A percentile compares a stretch with the other conserved stretches of the same genome.
Conservation (phyloP, 169 alveolate genomes). For the Plasmodium reichenowi region DNA sequence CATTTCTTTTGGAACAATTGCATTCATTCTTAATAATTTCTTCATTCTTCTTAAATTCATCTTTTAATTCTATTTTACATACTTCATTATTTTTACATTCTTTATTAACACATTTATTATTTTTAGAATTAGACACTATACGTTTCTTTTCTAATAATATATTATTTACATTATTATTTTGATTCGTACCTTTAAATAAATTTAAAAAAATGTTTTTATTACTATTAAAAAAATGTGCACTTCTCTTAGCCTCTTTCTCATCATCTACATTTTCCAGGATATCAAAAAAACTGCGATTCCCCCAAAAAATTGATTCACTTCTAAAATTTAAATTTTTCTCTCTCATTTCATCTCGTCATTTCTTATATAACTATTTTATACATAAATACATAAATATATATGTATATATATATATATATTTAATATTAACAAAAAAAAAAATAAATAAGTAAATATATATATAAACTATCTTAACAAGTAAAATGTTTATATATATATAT, state of each 20-base stretch:
- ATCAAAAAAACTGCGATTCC: slow-evolving; percentile 41
- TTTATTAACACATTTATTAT: background rate
- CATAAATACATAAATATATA: background rate
- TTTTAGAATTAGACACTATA: background rate
- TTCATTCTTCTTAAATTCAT: background rate
- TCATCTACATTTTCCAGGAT: slow-evolving; percentile 57
- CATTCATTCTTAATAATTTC: background rate
- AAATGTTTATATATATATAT: too few relatives aligned
- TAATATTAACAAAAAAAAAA: slow-evolving; percentile 10
- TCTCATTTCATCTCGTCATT: slow-evolving; percentile 74
- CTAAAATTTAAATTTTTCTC: slow-evolving; percentile 49
- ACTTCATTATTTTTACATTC: slow-evolving; percentile 6
- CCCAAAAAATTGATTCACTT: slow-evolving; percentile 48
- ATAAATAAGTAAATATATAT: background rate
- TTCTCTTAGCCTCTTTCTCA: slow-evolving; percentile 63
- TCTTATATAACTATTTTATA: background rate
- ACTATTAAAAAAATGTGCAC: slow-evolving; percentile 59
- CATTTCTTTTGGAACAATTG: slow-evolving; percentile 17
- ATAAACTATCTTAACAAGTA: too few relatives aligned
- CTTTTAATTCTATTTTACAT: background rate
- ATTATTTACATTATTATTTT: slow-evolving; percentile 22
- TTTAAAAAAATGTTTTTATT: slow-evolving; percentile 55
- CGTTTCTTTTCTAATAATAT: slow-evolving; percentile 10
- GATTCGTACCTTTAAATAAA: slow-evolving; percentile 37
- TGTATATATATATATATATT: background rate